These are phyloP conservation scores for Fusarium miscanthi DNA, from an alignment of 2,329 filamentous ascomycete genomes.

Conservation along the genomic window DNA sequence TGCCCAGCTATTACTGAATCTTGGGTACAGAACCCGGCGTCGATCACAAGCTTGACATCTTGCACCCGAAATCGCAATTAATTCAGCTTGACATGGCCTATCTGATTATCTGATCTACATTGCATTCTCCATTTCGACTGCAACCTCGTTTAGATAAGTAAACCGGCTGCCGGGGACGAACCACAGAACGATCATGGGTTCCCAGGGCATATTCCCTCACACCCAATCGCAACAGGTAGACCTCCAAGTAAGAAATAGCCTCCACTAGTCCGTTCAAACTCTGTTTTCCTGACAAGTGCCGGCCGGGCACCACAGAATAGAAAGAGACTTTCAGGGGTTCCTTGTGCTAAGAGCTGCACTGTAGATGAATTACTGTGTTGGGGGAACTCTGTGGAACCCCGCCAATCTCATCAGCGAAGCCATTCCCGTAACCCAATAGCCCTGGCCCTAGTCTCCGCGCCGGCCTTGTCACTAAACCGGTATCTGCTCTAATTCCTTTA, in stretches of 20 bases:
- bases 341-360: background rate
- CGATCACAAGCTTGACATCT: background rate
- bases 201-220: background rate
- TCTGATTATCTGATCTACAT: slow-evolving; percentile 4
- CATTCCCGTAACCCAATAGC: slow-evolving; percentile 1
- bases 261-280: slow-evolving; percentile 2
- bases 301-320: background rate
- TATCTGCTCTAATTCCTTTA: background rate
- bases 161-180: background rate
- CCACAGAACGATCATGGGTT: background rate
- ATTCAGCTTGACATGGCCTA: background rate
- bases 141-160: background rate
- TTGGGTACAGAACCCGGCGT: background rate
- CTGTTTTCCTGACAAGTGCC: slow-evolving; percentile 18
- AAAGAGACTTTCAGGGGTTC: background rate
- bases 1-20: background rate
- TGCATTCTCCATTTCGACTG: background rate
- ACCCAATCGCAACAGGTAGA: background rate
- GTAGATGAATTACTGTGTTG: background rate
- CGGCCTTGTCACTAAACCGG: background rate
- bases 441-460: background rate
- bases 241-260: background rate
- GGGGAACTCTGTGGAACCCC: background rate
- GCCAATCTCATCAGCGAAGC: background rate
- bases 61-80: background rate